These are phyloP conservation scores for Flaveria trinervia DNA, from an alignment of 129 eudicot species.

Conservation along the genomic window DNA sequence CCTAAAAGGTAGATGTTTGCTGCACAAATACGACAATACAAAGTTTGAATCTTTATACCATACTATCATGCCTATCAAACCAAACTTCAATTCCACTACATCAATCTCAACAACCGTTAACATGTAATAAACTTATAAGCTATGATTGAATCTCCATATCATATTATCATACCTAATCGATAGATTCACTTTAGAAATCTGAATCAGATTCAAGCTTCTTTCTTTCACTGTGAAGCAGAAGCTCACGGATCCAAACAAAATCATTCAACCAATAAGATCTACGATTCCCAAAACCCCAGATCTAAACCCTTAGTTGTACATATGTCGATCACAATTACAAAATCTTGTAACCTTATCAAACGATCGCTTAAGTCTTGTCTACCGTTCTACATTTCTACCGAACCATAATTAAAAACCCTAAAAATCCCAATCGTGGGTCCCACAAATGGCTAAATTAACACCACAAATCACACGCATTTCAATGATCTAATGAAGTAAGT, in stretches of 20 bases:
- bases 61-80: neutral
- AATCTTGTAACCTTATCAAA: neutral
- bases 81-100: slow-evolving; percentile 9
- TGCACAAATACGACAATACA: slow-evolving; percentile 20
- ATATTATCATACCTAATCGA: slow-evolving; percentile 16
- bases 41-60: neutral
- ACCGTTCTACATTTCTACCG: too few species aligned
- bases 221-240: slow-evolving; percentile 29
- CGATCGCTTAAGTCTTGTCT: too few species aligned
- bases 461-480: too few species aligned
- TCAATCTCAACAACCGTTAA: slow-evolving; percentile 13
- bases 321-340: too few species aligned
- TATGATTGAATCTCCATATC: neutral
- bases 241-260: slow-evolving; percentile 31
- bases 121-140: neutral
- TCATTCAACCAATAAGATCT: slow-evolving; percentile 19
- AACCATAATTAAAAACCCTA: too few species aligned
- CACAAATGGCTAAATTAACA: too few species aligned
- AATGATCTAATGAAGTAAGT: too few species aligned
- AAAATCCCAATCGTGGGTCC: too few species aligned
- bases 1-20: slow-evolving; percentile 14
- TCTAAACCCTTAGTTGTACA: too few species aligned
- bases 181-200: slow-evolving; percentile 25
- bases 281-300: slow-evolving; percentile 2
- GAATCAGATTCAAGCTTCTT: slow-evolving; percentile 22